phyloP scores from a whole-genome alignment of 2,329 filamentous ascomycete species.

The Thelonectria discophora region DNA sequence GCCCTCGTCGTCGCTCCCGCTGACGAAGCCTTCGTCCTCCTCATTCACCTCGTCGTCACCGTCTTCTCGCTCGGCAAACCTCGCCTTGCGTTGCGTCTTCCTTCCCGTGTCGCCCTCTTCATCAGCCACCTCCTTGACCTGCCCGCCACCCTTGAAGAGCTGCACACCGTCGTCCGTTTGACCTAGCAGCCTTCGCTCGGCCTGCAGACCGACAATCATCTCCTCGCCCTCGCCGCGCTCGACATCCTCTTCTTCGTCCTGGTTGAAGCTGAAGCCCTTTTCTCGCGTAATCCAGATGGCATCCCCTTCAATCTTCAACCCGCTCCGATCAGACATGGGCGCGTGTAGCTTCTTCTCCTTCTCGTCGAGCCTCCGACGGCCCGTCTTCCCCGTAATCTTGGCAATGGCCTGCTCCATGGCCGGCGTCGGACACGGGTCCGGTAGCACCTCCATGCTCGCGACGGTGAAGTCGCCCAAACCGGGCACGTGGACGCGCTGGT shows the following conservation, averaged over 20 bases:
- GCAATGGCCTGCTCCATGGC: slow-evolving; percentile 87
- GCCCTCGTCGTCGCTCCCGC: slow-evolving; percentile 61
- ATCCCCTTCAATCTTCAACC: slow-evolving; percentile 95
- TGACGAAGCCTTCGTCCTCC: slow-evolving; percentile 62
- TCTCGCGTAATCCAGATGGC: slow-evolving; percentile 86
- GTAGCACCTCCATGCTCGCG: slow-evolving; percentile 82
- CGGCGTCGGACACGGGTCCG: slow-evolving; percentile 95
- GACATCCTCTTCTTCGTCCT: slow-evolving; percentile 70
- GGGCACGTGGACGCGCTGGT: slow-evolving; percentile 89
- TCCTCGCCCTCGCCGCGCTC: slow-evolving; percentile 95
- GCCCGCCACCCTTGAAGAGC: slow-evolving; percentile 81
- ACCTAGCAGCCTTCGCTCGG: slow-evolving; percentile 81
- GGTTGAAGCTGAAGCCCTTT: slow-evolving; percentile 79
- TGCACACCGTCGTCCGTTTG: slow-evolving; percentile 84
- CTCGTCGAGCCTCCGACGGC: slow-evolving; percentile 83
- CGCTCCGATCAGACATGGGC: slow-evolving; percentile 97
- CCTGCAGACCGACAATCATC: slow-evolving; percentile 89
- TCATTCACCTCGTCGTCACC: slow-evolving; percentile 63
- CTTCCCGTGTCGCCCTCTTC: slow-evolving; percentile 66
- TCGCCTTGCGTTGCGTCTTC: slow-evolving; percentile 65
- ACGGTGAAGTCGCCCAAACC: slow-evolving; percentile 91
- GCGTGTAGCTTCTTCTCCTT: slow-evolving; percentile 97
- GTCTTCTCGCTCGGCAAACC: slow-evolving; percentile 69
- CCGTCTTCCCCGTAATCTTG: slow-evolving; percentile 84
- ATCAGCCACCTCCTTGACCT: slow-evolving; percentile 66